These are phyloP conservation scores for Sporothrix pseudoabietina DNA, from an alignment of 2,329 filamentous ascomycete genomes.

Conservation along the genomic window DNA sequence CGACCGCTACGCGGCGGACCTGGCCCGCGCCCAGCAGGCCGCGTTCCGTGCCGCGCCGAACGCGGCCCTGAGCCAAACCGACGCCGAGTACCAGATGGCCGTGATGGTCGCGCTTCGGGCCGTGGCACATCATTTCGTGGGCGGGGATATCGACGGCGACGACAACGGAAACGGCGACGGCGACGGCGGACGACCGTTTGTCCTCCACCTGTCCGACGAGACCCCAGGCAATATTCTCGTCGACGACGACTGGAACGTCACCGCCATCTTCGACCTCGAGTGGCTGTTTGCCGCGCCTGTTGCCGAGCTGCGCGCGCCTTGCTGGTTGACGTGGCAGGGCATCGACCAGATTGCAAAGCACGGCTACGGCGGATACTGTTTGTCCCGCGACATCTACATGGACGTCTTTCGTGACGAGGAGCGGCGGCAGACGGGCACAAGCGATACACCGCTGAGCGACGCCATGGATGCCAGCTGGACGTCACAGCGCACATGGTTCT, in stretches of 20 bases:
- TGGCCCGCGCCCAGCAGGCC: conserved; percentile 35
- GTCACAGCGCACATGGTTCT: no score
- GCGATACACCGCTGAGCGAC: no score
- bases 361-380: no score
- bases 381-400: no score
- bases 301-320: conserved; percentile 38
- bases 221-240: conserved; percentile 41
- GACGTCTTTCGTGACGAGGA: no score
- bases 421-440: no score
- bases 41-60: conserved; percentile 38
- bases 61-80: conserved; percentile 34
- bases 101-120: conserved; percentile 19
- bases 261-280: conserved; percentile 41
- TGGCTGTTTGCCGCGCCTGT: conserved; percentile 40
- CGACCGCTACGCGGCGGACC: conserved; percentile 39
- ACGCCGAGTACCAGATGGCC: conserved; percentile 40
- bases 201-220: conserved; percentile 39
- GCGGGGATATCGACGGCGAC: background rate
- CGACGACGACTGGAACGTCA: conserved; percentile 42
- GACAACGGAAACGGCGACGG: background rate
- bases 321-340: conserved; percentile 38
- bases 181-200: conserved; percentile 29
- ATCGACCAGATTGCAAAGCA: no score
- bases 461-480: no score
- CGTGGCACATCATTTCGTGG: background rate